Evolutionary conservation across 2,329 filamentous ascomycete genomes (phyloP).

Genomic region (Fusarium sp.): DNA sequence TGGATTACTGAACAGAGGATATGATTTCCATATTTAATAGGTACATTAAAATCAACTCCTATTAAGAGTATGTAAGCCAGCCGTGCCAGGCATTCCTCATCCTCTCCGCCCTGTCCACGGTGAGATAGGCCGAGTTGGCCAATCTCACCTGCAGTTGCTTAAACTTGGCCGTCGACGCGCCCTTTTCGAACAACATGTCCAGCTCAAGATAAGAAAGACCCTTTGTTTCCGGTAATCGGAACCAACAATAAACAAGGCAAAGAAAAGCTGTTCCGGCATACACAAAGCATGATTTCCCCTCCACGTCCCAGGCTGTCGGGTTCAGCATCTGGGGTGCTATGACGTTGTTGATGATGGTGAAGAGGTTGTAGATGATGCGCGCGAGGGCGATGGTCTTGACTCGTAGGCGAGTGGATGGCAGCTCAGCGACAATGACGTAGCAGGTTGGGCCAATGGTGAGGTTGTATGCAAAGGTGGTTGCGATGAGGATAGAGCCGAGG

Average conservation of each 20-base stretch:
- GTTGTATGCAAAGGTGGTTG: conserved; percentile 55
- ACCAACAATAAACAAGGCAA: conserved; percentile 43
- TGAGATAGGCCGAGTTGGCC: conserved; percentile 33
- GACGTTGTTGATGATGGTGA: conserved; percentile 42
- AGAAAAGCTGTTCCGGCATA: conserved; percentile 35
- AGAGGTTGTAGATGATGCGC: conserved; percentile 42
- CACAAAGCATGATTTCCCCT: conserved; percentile 43
- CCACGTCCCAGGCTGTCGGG: conserved; percentile 41
- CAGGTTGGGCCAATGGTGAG: conserved; percentile 36
- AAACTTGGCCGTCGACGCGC: conserved; percentile 48
- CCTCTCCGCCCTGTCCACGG: conserved; percentile 26
- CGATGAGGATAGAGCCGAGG: conserved; percentile 52
- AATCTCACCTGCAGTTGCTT: conserved; percentile 33
- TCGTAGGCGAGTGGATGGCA: conserved; percentile 53
- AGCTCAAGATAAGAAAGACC: conserved; percentile 42
- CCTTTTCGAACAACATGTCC: conserved; percentile 46
- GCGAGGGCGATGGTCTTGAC: conserved; percentile 56
- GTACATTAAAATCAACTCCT: neutral
- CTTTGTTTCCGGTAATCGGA: conserved; percentile 45
- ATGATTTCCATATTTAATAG: neutral
- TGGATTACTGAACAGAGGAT: neutral
- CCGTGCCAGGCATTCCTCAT: conserved; percentile 42
- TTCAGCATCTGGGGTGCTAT: conserved; percentile 45
- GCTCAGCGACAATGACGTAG: conserved; percentile 55
- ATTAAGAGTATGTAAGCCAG: conserved; percentile 38